These are phyloP conservation scores for Fallopia convolvulus DNA, from an alignment of 148 eudicot genomes.

Conservation along the genomic window DNA sequence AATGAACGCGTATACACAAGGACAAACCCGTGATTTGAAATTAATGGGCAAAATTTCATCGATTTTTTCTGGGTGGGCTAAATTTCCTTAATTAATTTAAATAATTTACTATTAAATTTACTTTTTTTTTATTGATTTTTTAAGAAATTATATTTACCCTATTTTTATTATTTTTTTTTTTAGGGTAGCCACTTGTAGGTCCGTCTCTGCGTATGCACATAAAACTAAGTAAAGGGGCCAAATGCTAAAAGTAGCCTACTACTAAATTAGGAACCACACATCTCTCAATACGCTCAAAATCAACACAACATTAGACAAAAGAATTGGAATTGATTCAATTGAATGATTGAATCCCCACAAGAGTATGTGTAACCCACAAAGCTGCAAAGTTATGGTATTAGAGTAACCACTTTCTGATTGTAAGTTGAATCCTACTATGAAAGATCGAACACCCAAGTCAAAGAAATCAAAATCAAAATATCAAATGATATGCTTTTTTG, in stretches of 20 bases:
- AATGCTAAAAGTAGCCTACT: neutral
- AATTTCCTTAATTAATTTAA: too few species aligned
- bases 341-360: neutral
- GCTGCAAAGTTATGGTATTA: neutral
- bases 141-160: too few species aligned
- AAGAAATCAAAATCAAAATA: neutral
- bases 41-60: too few species aligned
- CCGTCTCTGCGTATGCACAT: too few species aligned
- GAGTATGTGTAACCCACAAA: conserved; percentile 7
- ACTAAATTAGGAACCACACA: neutral
- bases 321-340: neutral
- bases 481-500: neutral
- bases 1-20: neutral
- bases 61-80: too few species aligned
- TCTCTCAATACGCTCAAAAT: neutral
- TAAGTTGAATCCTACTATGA: conserved; percentile 18
- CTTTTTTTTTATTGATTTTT: too few species aligned
- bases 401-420: neutral
- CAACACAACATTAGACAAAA: neutral
- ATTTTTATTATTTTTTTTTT: too few species aligned
- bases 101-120: too few species aligned
- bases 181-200: too few species aligned
- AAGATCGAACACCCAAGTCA: neutral
- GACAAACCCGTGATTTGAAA: too few species aligned
- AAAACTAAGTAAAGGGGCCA: neutral